Conservation (phyloP, 1,139 yeast genomes). For the Debaryomyces sp. region DNA sequence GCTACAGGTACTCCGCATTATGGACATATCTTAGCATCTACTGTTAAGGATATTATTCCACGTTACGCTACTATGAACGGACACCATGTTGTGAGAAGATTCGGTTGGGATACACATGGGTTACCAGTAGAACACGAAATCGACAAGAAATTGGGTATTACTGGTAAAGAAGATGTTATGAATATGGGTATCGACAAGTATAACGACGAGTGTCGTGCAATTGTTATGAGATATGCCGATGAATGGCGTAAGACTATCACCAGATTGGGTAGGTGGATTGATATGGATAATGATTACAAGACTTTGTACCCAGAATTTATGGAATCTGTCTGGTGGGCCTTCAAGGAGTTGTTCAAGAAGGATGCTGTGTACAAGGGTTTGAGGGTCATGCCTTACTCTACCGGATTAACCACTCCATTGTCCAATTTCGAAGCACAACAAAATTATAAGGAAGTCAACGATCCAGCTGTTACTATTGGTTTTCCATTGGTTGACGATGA, state of each 20-base stretch:
- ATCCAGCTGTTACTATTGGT: conserved; percentile 93
- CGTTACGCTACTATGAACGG: conserved; percentile 99
- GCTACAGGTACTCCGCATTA: conserved; percentile 99
- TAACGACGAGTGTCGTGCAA: conserved; percentile 91
- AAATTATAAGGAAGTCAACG: conserved; percentile 94
- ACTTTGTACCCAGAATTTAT: conserved; percentile 92
- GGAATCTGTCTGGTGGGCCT: conserved; percentile 99
- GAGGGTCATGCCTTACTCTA: conserved; percentile 98
- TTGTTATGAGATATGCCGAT: conserved; percentile 94
- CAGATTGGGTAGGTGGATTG: conserved; percentile 98
- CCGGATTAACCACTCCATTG: conserved; percentile 95
- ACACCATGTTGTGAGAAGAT: conserved; percentile 91
- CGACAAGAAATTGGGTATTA: conserved; percentile 94
- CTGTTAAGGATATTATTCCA: conserved; percentile 96
- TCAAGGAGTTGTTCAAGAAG: conserved; percentile 82
- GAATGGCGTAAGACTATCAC: conserved; percentile 95
- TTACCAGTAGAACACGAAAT: conserved; percentile 98
- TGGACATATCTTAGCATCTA: conserved; percentile 95
- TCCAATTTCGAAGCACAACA: conserved; percentile 98
- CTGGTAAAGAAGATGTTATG: conserved; percentile 93
- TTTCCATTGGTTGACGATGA: conserved; percentile 83
- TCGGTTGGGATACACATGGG: conserved; percentile 99
- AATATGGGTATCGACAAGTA: conserved; percentile 91
- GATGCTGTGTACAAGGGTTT: conserved; percentile 90
- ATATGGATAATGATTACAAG: conserved; percentile 97